Conservation (phyloP, 768 basidiomycete genomes). For the Chalciporus piperatus region DNA sequence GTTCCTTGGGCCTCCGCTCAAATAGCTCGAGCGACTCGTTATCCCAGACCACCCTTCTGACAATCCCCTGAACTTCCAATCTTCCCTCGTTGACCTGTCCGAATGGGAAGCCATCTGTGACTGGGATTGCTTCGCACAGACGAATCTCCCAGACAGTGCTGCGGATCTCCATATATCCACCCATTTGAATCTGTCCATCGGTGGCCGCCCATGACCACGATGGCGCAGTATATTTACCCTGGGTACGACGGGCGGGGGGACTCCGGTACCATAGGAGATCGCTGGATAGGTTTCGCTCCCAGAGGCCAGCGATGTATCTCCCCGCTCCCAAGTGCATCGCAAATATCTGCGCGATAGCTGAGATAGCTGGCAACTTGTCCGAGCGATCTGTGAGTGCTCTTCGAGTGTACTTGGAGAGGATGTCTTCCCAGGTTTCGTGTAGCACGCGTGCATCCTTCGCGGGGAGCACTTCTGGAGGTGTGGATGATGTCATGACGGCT, state of each 20-base stretch:
- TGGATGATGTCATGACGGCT: no score
- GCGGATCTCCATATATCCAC: no score
- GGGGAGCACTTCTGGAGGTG: not conserved
- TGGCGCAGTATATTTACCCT: not conserved
- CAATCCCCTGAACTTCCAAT: no score
- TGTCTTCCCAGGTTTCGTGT: not conserved
- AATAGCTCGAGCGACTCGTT: no score
- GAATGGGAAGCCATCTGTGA: no score
- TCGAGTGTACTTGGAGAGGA: not conserved
- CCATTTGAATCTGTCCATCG: not conserved
- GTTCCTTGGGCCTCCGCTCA: no score
- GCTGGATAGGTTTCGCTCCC: constrained; percentile 1
- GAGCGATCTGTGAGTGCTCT: not conserved
- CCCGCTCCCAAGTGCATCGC: not conserved
- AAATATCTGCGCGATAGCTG: constrained; percentile 3
- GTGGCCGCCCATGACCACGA: constrained; percentile 11
- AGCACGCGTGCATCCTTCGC: not conserved
- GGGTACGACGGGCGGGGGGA: not conserved
- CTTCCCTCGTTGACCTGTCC: no score
- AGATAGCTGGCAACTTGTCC: constrained; percentile 3
- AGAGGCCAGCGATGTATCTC: constrained; percentile 6
- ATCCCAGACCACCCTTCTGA: no score
- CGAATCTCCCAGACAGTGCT: no score
- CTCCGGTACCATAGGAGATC: constrained; percentile 2
- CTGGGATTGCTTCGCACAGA: no score